Percentiles rank a stretch among this genome's conserved stretches.
These are phyloP conservation scores for Dovyalis caffra DNA, from an alignment of 345 rosid species.

Conservation along the genomic window DNA sequence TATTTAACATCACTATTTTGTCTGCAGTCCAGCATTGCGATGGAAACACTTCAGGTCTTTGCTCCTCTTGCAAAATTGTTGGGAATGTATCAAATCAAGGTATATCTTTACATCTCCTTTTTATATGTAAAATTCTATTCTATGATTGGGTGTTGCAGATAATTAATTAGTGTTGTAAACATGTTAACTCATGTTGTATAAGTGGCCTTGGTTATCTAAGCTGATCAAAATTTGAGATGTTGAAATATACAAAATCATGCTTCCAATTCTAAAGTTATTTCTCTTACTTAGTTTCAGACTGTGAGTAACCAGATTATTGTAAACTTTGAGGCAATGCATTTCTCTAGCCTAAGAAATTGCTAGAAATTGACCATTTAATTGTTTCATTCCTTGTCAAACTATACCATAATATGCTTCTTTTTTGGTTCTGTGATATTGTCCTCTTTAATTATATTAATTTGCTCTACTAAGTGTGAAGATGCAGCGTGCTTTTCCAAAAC, in stretches of 20 bases:
- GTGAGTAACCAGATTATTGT: not conserved
- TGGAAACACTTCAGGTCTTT: slow-evolving; percentile 94
- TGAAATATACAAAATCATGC: not conserved
- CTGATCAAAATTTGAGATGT: not conserved
- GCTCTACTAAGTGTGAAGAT: not conserved
- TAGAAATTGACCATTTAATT: not conserved
- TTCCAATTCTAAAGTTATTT: not conserved
- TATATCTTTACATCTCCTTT: slow-evolving; percentile 18
- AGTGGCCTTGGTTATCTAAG: not conserved
- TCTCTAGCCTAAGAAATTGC: not conserved
- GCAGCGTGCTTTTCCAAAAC: not conserved
- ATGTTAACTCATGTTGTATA: not conserved
- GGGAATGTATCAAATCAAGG: slow-evolving; percentile 99
- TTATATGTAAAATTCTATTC: slow-evolving; percentile 2
- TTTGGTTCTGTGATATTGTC: not conserved
- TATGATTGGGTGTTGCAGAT: slow-evolving; percentile 2
- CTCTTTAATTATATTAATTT: not conserved
- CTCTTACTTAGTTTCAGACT: not conserved
- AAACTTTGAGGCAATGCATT: not conserved
- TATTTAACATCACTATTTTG: slow-evolving; percentile 28
- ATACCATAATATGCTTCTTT: not conserved
- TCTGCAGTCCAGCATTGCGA: slow-evolving; percentile 91
- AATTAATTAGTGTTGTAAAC: slow-evolving; percentile 4
- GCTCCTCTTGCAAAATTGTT: slow-evolving; percentile 96
- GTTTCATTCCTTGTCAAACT: not conserved